Conservation (phyloP, 2,329 filamentous ascomycete species). For the Pseudohalonectria lignicola region DNA sequence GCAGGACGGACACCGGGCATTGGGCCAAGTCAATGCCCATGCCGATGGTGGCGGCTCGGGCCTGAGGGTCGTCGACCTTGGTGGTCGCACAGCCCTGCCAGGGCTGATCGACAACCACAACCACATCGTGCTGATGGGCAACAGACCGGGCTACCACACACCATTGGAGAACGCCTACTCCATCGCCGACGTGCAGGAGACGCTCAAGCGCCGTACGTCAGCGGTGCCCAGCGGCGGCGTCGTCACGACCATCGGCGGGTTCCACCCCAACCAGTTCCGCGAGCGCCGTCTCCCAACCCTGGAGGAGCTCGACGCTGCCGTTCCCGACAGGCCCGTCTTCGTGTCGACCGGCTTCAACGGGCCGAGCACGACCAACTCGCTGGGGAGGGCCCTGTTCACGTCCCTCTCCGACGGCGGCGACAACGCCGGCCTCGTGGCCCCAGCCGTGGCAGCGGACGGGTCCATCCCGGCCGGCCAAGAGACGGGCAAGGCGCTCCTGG, state of each 20-base stretch:
- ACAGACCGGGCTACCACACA: slow-evolving; percentile 16
- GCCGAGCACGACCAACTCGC: slow-evolving; percentile 13
- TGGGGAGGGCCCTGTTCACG: slow-evolving; percentile 12
- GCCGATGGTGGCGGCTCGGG: slow-evolving; percentile 5
- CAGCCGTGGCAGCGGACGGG: slow-evolving; percentile 9
- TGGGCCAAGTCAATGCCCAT: neutral
- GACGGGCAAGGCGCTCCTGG: slow-evolving; percentile 14
- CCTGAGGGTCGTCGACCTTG: slow-evolving; percentile 9
- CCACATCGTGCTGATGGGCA: slow-evolving; percentile 16
- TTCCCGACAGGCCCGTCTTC: slow-evolving; percentile 13
- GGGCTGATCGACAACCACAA: slow-evolving; percentile 18
- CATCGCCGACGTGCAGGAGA: slow-evolving; percentile 13
- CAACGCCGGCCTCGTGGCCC: slow-evolving; percentile 2
- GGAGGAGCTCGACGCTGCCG: slow-evolving; percentile 13
- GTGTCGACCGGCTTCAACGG: slow-evolving; percentile 12
- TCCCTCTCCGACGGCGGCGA: slow-evolving; percentile 3
- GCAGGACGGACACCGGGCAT: slow-evolving; percentile 5
- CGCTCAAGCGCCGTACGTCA: slow-evolving; percentile 7
- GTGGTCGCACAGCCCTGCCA: slow-evolving; percentile 11
- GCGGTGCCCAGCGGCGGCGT: slow-evolving; percentile 9
- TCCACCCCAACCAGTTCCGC: slow-evolving; percentile 15
- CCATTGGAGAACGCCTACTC: slow-evolving; percentile 15
- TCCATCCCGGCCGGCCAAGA: slow-evolving; percentile 11
- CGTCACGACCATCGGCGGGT: slow-evolving; percentile 18
- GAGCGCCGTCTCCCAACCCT: slow-evolving; percentile 15